Evolutionary conservation across 768 basidiomycete species (phyloP).

Genomic region (Pleurotus ostreatus): DNA sequence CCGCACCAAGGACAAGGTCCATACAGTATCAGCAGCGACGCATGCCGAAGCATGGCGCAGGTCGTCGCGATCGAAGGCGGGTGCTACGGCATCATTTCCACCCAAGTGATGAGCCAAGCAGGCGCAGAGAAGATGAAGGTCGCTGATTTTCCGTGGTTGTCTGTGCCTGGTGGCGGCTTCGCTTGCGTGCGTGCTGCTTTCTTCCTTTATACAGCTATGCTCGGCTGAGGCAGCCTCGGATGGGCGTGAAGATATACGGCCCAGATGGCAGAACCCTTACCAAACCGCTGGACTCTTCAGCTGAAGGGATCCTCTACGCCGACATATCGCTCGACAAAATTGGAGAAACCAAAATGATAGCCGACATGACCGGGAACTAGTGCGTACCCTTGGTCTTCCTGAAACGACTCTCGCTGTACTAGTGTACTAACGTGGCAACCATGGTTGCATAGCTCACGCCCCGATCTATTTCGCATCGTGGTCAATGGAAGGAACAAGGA

Average conservation of each 20-base stretch:
- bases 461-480: not conserved
- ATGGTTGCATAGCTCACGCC: not conserved
- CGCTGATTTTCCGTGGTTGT: conserved; percentile 23
- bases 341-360: conserved; percentile 22
- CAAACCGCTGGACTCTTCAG: conserved; percentile 17
- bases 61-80: conserved; percentile 25
- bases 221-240: no score
- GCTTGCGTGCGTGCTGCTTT: conserved; percentile 11
- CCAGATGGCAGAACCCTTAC: conserved; percentile 23
- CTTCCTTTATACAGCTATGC: no score
- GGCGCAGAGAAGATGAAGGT: conserved; percentile 25
- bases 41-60: conserved; percentile 23
- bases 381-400: not conserved
- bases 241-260: conserved; percentile 20
- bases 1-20: conserved; percentile 20
- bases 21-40: conserved; percentile 24
- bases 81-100: conserved; percentile 23
- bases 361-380: conserved; percentile 24
- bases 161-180: conserved; percentile 23
- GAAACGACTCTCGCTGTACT: not conserved
- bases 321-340: conserved; percentile 24
- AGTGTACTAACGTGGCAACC: not conserved
- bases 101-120: conserved; percentile 21
- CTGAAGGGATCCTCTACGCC: conserved; percentile 22
- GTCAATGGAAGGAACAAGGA: not conserved